A percentile compares a stretch with the other conserved stretches of the same genome.
These are phyloP conservation scores for Stipa capillata DNA, from an alignment of 176 grass and related monocot genomes.

Conservation along the genomic window DNA sequence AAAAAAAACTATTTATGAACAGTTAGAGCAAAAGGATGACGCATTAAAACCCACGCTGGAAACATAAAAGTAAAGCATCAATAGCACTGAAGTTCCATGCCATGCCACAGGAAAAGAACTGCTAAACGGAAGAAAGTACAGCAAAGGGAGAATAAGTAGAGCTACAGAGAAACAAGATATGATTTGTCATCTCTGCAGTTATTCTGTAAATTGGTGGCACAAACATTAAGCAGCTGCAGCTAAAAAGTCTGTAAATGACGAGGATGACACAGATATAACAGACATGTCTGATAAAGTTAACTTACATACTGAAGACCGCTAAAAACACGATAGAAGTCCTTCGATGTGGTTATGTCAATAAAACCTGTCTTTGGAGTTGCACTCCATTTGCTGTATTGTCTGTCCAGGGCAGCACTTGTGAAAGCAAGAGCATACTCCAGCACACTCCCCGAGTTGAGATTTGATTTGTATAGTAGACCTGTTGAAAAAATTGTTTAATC, in stretches of 20 bases:
- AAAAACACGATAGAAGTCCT: slow-evolving; percentile 95
- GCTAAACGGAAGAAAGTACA: background rate
- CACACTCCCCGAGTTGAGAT: slow-evolving; percentile 77
- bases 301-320: slow-evolving; percentile 99
- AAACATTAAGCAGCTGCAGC: background rate
- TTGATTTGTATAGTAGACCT: slow-evolving; percentile 91
- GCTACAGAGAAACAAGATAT: background rate
- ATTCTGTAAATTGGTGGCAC: background rate
- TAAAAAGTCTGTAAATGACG: background rate
- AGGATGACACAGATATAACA: background rate
- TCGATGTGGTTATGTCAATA: slow-evolving; percentile 94
- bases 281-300: background rate
- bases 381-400: slow-evolving; percentile 98
- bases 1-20: background rate
- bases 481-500: background rate
- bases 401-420: slow-evolving; percentile 91
- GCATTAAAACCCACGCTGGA: background rate
- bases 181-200: background rate
- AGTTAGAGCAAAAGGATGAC: background rate
- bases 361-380: slow-evolving; percentile 96
- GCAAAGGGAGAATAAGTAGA: background rate
- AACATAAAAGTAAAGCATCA: background rate
- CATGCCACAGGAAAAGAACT: background rate
- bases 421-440: slow-evolving; percentile 98
- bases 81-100: background rate